Conservation (phyloP, 106 monocot species). For the Cymbidium sinense region DNA sequence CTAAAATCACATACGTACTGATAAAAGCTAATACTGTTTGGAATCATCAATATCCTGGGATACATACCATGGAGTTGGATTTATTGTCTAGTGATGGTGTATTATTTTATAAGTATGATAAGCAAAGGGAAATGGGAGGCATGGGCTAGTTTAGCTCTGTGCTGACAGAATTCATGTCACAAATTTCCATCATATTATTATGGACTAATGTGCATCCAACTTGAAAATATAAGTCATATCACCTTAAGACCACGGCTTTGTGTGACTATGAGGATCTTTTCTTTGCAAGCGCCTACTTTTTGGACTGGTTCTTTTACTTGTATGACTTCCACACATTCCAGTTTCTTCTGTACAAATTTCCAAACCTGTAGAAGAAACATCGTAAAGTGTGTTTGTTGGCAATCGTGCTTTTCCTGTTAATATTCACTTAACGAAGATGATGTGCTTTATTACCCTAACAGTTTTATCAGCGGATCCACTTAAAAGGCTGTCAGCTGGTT, state of each 20-base stretch:
- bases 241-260: slow-evolving; percentile 69
- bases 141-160: neutral
- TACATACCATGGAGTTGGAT: neutral
- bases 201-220: too few relatives aligned
- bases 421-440: neutral
- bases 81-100: neutral
- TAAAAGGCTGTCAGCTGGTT: slow-evolving; percentile 63
- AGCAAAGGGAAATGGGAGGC: neutral
- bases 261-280: slow-evolving; percentile 60
- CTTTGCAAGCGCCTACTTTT: slow-evolving; percentile 45
- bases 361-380: slow-evolving; percentile 55
- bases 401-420: neutral
- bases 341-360: slow-evolving; percentile 50
- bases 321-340: slow-evolving; percentile 82
- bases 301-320: slow-evolving; percentile 73
- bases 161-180: neutral
- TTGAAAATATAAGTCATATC: neutral
- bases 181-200: too few relatives aligned
- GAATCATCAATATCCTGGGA: neutral
- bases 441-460: slow-evolving; percentile 44
- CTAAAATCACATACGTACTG: neutral
- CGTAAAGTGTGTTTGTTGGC: neutral
- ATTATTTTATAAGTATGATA: neutral
- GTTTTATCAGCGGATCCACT: slow-evolving; percentile 91
- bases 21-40: neutral